phyloP scores from a whole-genome alignment of 495 filamentous ascomycete species.

The Aspergillus cavernicola region DNA sequence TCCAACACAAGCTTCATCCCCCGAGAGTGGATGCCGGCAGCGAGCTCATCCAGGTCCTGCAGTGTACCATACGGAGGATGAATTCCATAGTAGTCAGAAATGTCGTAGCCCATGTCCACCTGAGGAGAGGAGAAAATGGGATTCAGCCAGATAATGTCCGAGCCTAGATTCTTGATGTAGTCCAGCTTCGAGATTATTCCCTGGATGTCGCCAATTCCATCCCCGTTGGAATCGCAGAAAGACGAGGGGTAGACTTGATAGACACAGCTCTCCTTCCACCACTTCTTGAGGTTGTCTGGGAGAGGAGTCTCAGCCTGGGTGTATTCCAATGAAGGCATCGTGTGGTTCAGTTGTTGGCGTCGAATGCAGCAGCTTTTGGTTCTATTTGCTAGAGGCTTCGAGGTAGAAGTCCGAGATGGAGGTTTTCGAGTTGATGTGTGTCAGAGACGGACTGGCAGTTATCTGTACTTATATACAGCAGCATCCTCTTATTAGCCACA shows the following conservation, averaged over 20 bases:
- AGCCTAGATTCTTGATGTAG: constrained; percentile 58
- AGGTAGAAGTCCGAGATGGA: no score
- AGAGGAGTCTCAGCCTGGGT: no score
- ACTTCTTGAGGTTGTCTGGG: constrained; percentile 6
- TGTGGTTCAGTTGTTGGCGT: no score
- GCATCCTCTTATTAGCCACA: no score
- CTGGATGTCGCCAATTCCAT: constrained; percentile 64
- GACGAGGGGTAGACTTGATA: constrained; percentile 69
- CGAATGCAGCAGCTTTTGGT: no score
- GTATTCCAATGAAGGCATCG: no score
- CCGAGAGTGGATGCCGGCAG: constrained; percentile 47
- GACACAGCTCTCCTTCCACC: constrained; percentile 55
- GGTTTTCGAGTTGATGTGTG: no score
- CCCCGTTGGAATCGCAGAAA: constrained; percentile 62
- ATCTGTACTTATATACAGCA: no score
- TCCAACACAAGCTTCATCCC: constrained; percentile 71
- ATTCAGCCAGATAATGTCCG: constrained; percentile 65
- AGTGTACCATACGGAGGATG: constrained; percentile 58
- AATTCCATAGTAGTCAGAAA: constrained; percentile 62
- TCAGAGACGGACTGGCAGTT: no score
- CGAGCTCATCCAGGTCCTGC: constrained; percentile 58
- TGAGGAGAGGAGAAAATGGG: constrained; percentile 63
- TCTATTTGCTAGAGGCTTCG: no score
- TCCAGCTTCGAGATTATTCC: constrained; percentile 62
- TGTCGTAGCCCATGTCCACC: constrained; percentile 59